phyloP scores from a whole-genome alignment of 495 filamentous ascomycete genomes.

The Penicillium subrubescens region DNA sequence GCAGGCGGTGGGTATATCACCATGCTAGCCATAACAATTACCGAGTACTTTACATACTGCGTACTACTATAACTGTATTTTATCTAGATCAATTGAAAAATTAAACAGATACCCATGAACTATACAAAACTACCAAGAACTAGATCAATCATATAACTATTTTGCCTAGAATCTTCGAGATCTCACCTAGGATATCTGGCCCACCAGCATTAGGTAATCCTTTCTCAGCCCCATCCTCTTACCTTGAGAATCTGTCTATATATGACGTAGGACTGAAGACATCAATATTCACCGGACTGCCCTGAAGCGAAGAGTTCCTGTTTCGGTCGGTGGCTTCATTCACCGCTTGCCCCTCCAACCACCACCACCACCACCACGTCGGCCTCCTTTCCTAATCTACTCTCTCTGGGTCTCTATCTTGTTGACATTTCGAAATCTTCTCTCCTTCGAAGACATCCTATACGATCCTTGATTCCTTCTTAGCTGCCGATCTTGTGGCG shows the following conservation, averaged over 20 bases:
- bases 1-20: neutral
- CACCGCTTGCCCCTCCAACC: conserved; percentile 33
- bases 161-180: conserved; percentile 1
- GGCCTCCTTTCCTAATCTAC: neutral
- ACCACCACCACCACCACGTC: conserved; percentile 16
- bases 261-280: conserved; percentile 25
- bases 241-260: neutral
- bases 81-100: neutral
- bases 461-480: neutral
- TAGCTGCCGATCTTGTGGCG: neutral
- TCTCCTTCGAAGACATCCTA: neutral
- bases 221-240: neutral
- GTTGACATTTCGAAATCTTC: neutral
- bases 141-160: neutral
- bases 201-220: neutral
- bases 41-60: neutral
- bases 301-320: conserved; percentile 23
- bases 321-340: conserved; percentile 26
- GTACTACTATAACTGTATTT: neutral
- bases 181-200: neutral
- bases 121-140: neutral
- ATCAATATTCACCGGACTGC: conserved; percentile 10
- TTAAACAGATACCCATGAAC: neutral
- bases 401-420: neutral
- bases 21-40: neutral